Conservation (phyloP, 2,329 filamentous ascomycete species). For the Hypoxylon sp. region DNA sequence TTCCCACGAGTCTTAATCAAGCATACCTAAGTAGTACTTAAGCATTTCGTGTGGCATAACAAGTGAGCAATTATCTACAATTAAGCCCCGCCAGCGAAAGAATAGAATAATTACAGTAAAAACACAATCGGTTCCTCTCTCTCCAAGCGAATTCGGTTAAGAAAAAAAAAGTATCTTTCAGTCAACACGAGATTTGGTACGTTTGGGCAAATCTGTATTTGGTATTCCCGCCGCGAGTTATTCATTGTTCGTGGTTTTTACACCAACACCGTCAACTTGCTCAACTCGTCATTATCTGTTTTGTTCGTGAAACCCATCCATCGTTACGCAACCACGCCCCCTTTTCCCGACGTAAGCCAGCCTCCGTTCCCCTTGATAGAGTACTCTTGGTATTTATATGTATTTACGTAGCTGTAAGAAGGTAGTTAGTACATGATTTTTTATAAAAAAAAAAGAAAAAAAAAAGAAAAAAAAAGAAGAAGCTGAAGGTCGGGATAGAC, state of each 20-base stretch:
- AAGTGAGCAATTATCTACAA: conserved; percentile 25
- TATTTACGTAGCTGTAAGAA: conserved; percentile 44
- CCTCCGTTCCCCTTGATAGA: not conserved
- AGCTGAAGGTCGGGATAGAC: conserved; percentile 49
- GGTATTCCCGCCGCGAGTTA: too few relatives aligned
- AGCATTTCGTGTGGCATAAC: too few relatives aligned
- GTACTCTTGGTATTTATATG: conserved; percentile 23
- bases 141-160: conserved; percentile 8
- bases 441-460: not conserved
- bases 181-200: too few relatives aligned
- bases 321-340: conserved; percentile 19
- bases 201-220: too few relatives aligned
- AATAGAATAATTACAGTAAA: too few relatives aligned
- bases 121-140: too few relatives aligned
- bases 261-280: not conserved
- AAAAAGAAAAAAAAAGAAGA: not conserved
- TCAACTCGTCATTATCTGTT: conserved; percentile 20
- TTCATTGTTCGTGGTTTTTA: not conserved
- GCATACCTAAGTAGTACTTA: too few relatives aligned
- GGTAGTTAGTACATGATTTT: conserved; percentile 31
- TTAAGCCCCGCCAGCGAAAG: conserved; percentile 4
- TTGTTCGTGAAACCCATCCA: conserved; percentile 30
- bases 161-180: conserved; percentile 22
- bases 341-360: conserved; percentile 6
- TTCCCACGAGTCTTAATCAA: too few relatives aligned